These are phyloP conservation scores for Penicillium occitanis DNA, from an alignment of 2,329 filamentous ascomycete species.

Conservation along the genomic window DNA sequence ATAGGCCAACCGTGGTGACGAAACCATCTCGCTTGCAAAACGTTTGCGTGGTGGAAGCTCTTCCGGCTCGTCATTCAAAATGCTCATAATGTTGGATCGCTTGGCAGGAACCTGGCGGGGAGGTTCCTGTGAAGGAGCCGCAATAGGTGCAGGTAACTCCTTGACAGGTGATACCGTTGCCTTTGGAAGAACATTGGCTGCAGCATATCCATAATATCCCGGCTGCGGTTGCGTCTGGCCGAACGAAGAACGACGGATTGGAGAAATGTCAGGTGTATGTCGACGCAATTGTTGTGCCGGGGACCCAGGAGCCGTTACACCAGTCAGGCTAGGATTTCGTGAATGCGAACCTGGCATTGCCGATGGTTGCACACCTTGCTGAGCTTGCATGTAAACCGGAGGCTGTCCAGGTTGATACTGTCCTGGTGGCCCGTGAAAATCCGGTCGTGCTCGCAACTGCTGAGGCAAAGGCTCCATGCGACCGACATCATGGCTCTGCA, in stretches of 20 bases:
- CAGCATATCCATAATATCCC: constrained; percentile 33
- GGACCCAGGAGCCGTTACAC: constrained; percentile 36
- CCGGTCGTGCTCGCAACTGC: constrained; percentile 25
- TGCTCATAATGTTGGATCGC: constrained; percentile 51
- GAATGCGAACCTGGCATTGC: constrained; percentile 36
- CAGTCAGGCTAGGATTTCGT: constrained; percentile 35
- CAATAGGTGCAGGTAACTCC: constrained; percentile 38
- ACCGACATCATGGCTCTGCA: constrained; percentile 32
- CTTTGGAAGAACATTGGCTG: constrained; percentile 28
- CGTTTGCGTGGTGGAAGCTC: constrained; percentile 49
- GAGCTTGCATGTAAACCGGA: constrained; percentile 22
- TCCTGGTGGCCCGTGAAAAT: constrained; percentile 23
- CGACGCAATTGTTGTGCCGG: constrained; percentile 32
- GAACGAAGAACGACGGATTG: constrained; percentile 38
- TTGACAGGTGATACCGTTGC: constrained; percentile 37
- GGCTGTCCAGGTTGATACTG: constrained; percentile 28
- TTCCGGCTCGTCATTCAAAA: constrained; percentile 50
- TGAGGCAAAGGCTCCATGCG: constrained; percentile 36
- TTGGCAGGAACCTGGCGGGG: constrained; percentile 47
- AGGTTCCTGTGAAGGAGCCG: constrained; percentile 34
- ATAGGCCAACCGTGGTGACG: constrained; percentile 19
- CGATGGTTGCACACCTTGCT: constrained; percentile 24
- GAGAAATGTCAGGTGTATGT: constrained; percentile 35
- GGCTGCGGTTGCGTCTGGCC: constrained; percentile 30
- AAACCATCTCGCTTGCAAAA: constrained; percentile 41